Percentiles rank a stretch among this genome's conserved stretches.
phyloP scores from a whole-genome alignment of 1,284 basidiomycete genomes.

The Moesziomyces parantarcticus region DNA sequence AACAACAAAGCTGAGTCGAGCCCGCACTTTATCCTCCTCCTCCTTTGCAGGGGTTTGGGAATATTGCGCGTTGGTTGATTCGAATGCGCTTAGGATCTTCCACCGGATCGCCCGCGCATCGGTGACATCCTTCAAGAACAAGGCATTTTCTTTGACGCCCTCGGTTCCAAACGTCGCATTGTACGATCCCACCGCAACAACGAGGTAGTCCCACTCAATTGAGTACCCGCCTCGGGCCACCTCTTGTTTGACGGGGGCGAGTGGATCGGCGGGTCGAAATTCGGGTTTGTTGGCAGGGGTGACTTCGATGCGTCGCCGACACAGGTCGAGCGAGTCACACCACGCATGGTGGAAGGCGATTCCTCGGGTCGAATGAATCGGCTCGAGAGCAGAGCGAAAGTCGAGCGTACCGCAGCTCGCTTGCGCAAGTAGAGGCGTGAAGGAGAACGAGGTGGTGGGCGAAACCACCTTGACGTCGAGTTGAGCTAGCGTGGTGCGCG shows the following conservation, averaged over 20 bases:
- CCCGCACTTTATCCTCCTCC: conserved; percentile 65
- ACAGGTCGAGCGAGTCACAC: conserved; percentile 52
- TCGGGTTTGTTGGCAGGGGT: conserved; percentile 26
- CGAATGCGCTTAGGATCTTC: conserved; percentile 81
- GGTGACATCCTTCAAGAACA: conserved; percentile 78
- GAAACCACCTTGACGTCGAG: conserved; percentile 45
- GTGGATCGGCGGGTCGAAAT: conserved; percentile 73
- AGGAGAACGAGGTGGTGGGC: conserved; percentile 63
- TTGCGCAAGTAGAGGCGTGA: conserved; percentile 50
- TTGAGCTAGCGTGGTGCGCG: background rate
- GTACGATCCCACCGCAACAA: conserved; percentile 86
- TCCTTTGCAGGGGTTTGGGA: conserved; percentile 76
- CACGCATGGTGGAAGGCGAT: conserved; percentile 69
- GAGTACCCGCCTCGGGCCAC: conserved; percentile 14
- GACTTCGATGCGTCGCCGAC: conserved; percentile 6
- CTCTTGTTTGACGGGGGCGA: conserved; percentile 36
- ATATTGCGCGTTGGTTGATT: conserved; percentile 77
- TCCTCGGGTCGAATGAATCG: conserved; percentile 72
- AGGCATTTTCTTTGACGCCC: conserved; percentile 66
- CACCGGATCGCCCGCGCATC: conserved; percentile 83
- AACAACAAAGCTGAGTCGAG: conserved; percentile 43
- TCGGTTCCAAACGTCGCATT: conserved; percentile 76
- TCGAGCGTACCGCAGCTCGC: conserved; percentile 68
- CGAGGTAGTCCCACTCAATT: conserved; percentile 75
- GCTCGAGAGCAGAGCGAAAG: conserved; percentile 81